Percentiles rank a stretch among this genome's conserved stretches.
Conservation (phyloP, 768 basidiomycete genomes). For the Termitomyces bulborhizus region DNA sequence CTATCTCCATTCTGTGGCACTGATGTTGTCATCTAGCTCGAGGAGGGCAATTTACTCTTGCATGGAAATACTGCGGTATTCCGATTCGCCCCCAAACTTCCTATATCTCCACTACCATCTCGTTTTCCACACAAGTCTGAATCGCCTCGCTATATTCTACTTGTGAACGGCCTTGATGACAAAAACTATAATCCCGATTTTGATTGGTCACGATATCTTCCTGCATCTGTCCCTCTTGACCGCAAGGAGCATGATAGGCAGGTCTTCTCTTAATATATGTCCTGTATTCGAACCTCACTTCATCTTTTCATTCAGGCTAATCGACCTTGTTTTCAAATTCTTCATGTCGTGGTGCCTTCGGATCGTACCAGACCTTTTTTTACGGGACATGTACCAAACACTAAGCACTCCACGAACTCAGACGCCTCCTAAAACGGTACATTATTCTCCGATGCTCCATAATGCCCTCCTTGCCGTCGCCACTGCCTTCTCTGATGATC, state of each 20-base stretch:
- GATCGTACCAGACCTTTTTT: constrained; percentile 41
- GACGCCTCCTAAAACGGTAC: constrained; percentile 37
- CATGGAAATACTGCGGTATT: constrained; percentile 40
- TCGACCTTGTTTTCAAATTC: constrained; percentile 43
- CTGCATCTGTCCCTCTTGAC: constrained; percentile 33
- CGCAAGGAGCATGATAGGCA: constrained; percentile 40
- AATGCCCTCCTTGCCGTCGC: constrained; percentile 52
- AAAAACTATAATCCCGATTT: constrained; percentile 37
- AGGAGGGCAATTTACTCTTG: constrained; percentile 33
- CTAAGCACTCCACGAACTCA: constrained; percentile 31
- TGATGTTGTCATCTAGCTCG: constrained; percentile 21
- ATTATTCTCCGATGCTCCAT: constrained; percentile 71
- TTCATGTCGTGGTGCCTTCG: constrained; percentile 44
- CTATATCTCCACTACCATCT: constrained; percentile 17
- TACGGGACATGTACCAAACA: constrained; percentile 41
- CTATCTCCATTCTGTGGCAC: background rate
- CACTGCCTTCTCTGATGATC: constrained; percentile 38
- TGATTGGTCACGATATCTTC: constrained; percentile 45
- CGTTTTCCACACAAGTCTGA: constrained; percentile 34
- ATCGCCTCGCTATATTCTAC: constrained; percentile 32
- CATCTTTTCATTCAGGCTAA: constrained; percentile 21
- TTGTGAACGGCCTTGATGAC: constrained; percentile 33
- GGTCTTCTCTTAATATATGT: constrained; percentile 5
- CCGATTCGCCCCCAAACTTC: constrained; percentile 26
- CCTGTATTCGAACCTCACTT: background rate